Percentiles rank a stretch among this genome's conserved stretches.
Evolutionary conservation across 495 filamentous ascomycete genomes (phyloP).

Genomic region (Bacidia rubella): DNA sequence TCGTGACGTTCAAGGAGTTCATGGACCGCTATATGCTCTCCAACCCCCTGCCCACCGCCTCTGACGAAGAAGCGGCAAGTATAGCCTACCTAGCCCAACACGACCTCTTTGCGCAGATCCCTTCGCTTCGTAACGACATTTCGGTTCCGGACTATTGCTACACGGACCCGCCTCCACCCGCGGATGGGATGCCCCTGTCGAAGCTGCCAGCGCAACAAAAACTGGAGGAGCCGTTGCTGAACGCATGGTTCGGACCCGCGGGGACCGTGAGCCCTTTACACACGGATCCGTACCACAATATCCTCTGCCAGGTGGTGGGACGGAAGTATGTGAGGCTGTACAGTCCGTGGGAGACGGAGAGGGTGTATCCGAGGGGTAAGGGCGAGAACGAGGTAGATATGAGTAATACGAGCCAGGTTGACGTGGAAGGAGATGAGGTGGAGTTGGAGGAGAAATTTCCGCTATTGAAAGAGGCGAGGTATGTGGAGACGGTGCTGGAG

Average conservation of each 20-base stretch:
- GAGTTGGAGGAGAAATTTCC: slow-evolving; percentile 43
- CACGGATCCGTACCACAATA: slow-evolving; percentile 88
- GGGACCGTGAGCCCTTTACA: slow-evolving; percentile 86
- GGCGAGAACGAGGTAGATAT: slow-evolving; percentile 72
- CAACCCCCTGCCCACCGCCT: background rate
- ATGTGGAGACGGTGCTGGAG: slow-evolving; percentile 64
- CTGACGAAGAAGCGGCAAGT: background rate
- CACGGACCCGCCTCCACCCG: slow-evolving; percentile 42
- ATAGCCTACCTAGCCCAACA: slow-evolving; percentile 86
- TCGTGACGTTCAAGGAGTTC: slow-evolving; percentile 67
- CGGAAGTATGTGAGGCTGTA: slow-evolving; percentile 86
- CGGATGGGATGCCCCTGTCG: slow-evolving; percentile 35
- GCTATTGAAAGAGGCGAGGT: slow-evolving; percentile 44
- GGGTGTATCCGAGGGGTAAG: slow-evolving; percentile 51
- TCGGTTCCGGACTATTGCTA: slow-evolving; percentile 76
- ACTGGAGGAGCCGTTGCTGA: slow-evolving; percentile 43
- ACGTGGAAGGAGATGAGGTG: slow-evolving; percentile 46
- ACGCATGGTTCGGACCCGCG: slow-evolving; percentile 85
- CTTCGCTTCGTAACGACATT: slow-evolving; percentile 63
- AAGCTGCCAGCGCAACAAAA: slow-evolving; percentile 22
- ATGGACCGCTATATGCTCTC: slow-evolving; percentile 41
- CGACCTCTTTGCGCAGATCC: slow-evolving; percentile 72
- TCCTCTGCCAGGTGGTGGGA: slow-evolving; percentile 81
- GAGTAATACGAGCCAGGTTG: slow-evolving; percentile 74
- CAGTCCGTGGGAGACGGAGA: slow-evolving; percentile 43